Base-by-base conservation (phyloP, 805 yeast species). In the Tetrapisispora pingtungensis region DNA sequence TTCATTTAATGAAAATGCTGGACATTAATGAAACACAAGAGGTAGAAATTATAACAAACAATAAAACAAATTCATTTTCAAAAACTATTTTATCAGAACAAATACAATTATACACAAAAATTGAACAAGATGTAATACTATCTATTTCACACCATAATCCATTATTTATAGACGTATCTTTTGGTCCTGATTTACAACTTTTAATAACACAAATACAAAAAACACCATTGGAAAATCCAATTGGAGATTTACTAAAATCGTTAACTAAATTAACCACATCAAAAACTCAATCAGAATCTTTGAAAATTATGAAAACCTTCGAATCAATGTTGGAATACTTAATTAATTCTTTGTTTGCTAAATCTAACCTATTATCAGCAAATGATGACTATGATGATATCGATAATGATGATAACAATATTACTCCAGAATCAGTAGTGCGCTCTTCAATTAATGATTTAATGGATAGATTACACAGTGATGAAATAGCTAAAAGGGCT, bases 401-500 rank as follows among this genome's bases (percentile, higher is more conserved):
- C 6, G 33, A 37, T 4, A 63, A 63, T 41, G 33, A 47, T 13
- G 70, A 70, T 46, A 32, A 46, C 13, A 70, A 69, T 46, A 70
- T 74, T 3, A 73, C 74, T 42, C 47, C 55, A 15, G 83, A 80
- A 40, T 70, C 80, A n/a, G 78, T 85, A 14, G 71, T 86, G 50
- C 84, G 82, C 43, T 77, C 84, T 40, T 85, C 95, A 1, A 79
- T 89, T 31, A 87, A 84, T 55, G 70, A 78, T 44, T 67, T 90
- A 38, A 70, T 78, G 46, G 80, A 86, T 36, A 73, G 84, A 24
- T 70, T 89, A 56, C 80, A 80, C 52, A 84, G 96, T 0, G 96
- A 90, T 59, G 95, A 86, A 43, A 80, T 81, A 64, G 95, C 95
- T 12, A 71, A 79, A 42, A 72, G 83, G 47, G 94, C 96, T 48